Conservation (phyloP, 163 green algal genomes). For the Scenedesmus sp. region DNA sequence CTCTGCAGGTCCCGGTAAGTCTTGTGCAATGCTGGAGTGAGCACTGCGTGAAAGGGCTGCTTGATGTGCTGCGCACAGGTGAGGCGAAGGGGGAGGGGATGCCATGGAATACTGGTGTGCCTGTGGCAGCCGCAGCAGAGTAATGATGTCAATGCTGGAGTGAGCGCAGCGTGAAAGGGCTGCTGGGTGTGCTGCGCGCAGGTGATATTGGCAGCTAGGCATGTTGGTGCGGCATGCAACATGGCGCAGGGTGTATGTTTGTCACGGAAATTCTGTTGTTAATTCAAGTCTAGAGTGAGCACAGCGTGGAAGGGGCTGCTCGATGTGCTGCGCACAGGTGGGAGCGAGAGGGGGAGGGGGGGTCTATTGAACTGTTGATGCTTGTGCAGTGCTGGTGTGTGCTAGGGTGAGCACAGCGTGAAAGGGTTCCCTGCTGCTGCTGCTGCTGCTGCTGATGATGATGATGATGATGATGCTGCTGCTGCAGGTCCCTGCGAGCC, state of each 20-base stretch:
- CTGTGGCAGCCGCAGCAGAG: too few relatives aligned
- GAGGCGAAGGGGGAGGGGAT: background rate
- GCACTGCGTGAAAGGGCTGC: background rate
- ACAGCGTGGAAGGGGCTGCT: slow-evolving; percentile 3
- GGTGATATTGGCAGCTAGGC: background rate
- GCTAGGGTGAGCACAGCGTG: too few relatives aligned
- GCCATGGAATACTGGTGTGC: background rate
- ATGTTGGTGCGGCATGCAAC: background rate
- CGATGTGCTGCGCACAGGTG: slow-evolving; percentile 22
- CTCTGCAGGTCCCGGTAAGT: too few relatives aligned
- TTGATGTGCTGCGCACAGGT: slow-evolving; percentile 27
- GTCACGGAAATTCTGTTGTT: too few relatives aligned
- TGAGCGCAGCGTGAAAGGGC: slow-evolving; percentile 1
- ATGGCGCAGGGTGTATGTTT: too few relatives aligned
- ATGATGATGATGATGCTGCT: too few relatives aligned
- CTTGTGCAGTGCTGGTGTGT: too few relatives aligned
- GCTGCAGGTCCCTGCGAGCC: slow-evolving; percentile 7
- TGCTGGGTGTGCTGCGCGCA: slow-evolving; percentile 21
- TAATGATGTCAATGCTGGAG: background rate
- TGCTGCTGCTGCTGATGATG: too few relatives aligned
- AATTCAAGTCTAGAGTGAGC: background rate
- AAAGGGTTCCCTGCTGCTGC: too few relatives aligned
- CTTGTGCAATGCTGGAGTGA: background rate
- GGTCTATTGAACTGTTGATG: too few relatives aligned
- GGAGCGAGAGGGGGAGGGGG: background rate